phyloP scores from a whole-genome alignment of 2,329 filamentous ascomycete genomes.

The Fusarium oligoseptatum region DNA sequence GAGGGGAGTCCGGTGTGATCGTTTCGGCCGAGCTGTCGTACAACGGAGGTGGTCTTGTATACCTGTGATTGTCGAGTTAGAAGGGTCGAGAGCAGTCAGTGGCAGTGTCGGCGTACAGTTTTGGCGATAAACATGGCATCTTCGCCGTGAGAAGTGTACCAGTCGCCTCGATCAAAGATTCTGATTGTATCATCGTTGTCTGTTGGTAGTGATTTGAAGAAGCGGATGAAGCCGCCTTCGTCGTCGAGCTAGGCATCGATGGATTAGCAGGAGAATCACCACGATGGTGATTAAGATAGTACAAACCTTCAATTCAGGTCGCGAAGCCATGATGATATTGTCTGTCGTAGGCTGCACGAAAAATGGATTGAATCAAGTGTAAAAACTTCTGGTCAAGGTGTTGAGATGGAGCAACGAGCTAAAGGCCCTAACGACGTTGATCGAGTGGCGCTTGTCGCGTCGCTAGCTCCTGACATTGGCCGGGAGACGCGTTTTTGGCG shows the following conservation, averaged over 20 bases:
- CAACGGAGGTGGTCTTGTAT: constrained; percentile 97
- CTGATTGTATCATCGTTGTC: constrained; percentile 82
- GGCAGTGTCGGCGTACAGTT: constrained; percentile 63
- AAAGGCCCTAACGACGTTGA: constrained; percentile 29
- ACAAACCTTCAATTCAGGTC: constrained; percentile 77
- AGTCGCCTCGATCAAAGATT: constrained; percentile 94
- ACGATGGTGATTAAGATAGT: neutral
- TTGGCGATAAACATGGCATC: constrained; percentile 87
- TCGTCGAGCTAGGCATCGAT: constrained; percentile 80
- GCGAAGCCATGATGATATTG: constrained; percentile 71
- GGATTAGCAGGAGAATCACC: constrained; percentile 4
- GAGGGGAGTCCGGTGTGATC: constrained; percentile 89
- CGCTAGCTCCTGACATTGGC: constrained; percentile 34
- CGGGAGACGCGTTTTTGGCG: constrained; percentile 47
- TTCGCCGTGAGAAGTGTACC: constrained; percentile 92
- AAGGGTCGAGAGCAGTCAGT: neutral
- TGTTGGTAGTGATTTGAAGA: constrained; percentile 87
- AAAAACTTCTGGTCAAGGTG: constrained; percentile 11
- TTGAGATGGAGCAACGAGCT: constrained; percentile 12
- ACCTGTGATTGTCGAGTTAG: constrained; percentile 65
- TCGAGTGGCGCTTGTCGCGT: constrained; percentile 38
- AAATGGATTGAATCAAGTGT: constrained; percentile 10
- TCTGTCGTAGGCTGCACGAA: constrained; percentile 7
- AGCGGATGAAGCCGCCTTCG: constrained; percentile 95
- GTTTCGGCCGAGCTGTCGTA: constrained; percentile 87